Evolutionary conservation across 2,329 filamentous ascomycete species (phyloP).

Genomic region (Scleromitrula shiraiana): DNA sequence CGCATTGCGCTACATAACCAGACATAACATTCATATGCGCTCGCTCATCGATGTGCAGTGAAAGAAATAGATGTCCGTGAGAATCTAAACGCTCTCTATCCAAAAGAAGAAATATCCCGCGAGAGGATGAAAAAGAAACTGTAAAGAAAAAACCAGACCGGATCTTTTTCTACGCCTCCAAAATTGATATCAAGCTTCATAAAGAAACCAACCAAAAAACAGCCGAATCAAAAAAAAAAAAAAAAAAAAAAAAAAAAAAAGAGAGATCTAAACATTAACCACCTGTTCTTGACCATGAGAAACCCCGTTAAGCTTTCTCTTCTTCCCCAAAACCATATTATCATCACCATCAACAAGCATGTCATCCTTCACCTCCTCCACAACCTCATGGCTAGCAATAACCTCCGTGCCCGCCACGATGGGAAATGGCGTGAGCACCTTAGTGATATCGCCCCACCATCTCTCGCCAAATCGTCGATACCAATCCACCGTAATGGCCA

Average conservation of each 20-base stretch:
- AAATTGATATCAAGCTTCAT: too few species aligned
- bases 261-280: neutral
- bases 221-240: neutral
- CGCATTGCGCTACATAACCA: too few species aligned
- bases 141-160: too few species aligned
- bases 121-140: too few species aligned
- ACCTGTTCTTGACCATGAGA: neutral
- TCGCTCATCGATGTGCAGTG: too few species aligned
- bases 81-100: too few species aligned
- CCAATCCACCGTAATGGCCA: slow-evolving; percentile 60
- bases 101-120: too few species aligned
- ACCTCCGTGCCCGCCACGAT: slow-evolving; percentile 49
- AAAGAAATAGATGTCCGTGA: too few species aligned
- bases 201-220: too few species aligned
- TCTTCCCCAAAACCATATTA: slow-evolving; percentile 24
- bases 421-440: slow-evolving; percentile 61
- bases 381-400: slow-evolving; percentile 31
- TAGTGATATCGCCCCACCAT: slow-evolving; percentile 67
- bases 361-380: slow-evolving; percentile 27
- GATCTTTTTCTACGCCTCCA: too few species aligned
- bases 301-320: slow-evolving; percentile 9
- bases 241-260: neutral
- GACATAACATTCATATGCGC: too few species aligned
- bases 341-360: slow-evolving; percentile 20
- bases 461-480: slow-evolving; percentile 56